Percentiles rank a stretch among this genome's conserved stretches.
Evolutionary conservation across 2,329 filamentous ascomycete genomes (phyloP).

Genomic region (Alternaria infectoria): DNA sequence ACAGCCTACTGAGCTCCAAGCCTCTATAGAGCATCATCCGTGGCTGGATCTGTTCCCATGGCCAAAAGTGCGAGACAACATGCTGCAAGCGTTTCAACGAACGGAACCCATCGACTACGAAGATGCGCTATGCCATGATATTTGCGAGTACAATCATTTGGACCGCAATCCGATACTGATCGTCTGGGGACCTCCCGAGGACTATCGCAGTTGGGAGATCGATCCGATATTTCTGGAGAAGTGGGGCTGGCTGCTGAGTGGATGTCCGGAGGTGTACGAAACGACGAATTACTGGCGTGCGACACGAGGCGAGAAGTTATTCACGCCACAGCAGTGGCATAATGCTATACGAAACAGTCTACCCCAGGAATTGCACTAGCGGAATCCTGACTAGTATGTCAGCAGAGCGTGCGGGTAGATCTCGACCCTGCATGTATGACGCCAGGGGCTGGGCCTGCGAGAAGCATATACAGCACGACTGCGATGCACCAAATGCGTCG

Average conservation of each 20-base stretch:
- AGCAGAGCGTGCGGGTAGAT: too few relatives aligned
- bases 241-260: slow-evolving; percentile 52
- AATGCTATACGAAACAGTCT: neutral
- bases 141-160: slow-evolving; percentile 11
- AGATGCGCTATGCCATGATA: slow-evolving; percentile 29
- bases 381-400: too few relatives aligned
- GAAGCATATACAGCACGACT: too few relatives aligned
- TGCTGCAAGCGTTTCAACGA: slow-evolving; percentile 29
- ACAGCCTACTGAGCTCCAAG: slow-evolving; percentile 36
- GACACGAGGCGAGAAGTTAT: slow-evolving; percentile 13
- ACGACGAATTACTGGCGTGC: slow-evolving; percentile 28
- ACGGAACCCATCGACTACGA: slow-evolving; percentile 37
- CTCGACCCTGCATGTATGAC: too few relatives aligned
- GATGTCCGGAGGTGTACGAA: slow-evolving; percentile 48
- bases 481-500: too few relatives aligned
- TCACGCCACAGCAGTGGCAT: slow-evolving; percentile 11
- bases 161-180: slow-evolving; percentile 39
- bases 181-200: slow-evolving; percentile 59
- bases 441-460: too few relatives aligned
- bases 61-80: slow-evolving; percentile 50
- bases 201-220: slow-evolving; percentile 56
- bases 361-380: neutral
- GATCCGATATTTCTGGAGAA: slow-evolving; percentile 55
- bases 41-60: slow-evolving; percentile 49
- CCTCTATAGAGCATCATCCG: slow-evolving; percentile 50